These are phyloP conservation scores for Brassica incana DNA, from an alignment of 345 rosid species.

Conservation along the genomic window DNA sequence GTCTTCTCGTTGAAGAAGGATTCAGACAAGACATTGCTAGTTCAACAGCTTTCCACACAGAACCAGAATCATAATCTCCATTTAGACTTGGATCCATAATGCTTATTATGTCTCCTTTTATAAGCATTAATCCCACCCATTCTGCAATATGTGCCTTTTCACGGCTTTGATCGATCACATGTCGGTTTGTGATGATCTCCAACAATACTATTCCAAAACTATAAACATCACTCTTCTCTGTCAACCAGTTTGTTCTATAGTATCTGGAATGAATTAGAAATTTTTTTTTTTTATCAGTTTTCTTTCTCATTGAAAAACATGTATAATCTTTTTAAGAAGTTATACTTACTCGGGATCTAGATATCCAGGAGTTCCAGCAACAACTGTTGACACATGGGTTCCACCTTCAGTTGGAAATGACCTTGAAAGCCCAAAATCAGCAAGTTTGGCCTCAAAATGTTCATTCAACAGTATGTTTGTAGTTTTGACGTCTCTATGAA, in stretches of 20 bases:
- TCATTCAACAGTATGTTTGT: slow-evolving; percentile 50
- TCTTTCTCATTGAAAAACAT: background rate
- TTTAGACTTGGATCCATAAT: slow-evolving; percentile 34
- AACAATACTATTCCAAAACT: slow-evolving; percentile 24
- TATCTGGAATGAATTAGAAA: slow-evolving; percentile 1
- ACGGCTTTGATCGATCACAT: slow-evolving; percentile 11
- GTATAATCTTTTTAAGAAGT: background rate
- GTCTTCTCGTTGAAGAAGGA: slow-evolving; percentile 27
- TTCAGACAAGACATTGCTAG: slow-evolving; percentile 38
- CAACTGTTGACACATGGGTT: slow-evolving; percentile 26
- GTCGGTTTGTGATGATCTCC: slow-evolving; percentile 26
- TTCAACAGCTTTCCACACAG: slow-evolving; percentile 37
- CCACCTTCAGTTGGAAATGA: slow-evolving; percentile 10
- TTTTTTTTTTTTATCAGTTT: background rate
- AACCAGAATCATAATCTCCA: slow-evolving; percentile 21
- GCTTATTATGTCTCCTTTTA: slow-evolving; percentile 28
- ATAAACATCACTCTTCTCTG: slow-evolving; percentile 33
- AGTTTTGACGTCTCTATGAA: slow-evolving; percentile 39
- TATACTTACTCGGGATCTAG: slow-evolving; percentile 15
- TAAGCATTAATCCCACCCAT: slow-evolving; percentile 22
- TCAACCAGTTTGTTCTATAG: slow-evolving; percentile 18
- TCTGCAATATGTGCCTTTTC: slow-evolving; percentile 17
- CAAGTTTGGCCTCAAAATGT: slow-evolving; percentile 49
- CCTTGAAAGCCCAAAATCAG: slow-evolving; percentile 33
- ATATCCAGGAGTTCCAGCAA: slow-evolving; percentile 30